phyloP scores from a whole-genome alignment of 2,329 filamentous ascomycete genomes.

The Cladobotryum protrusum region DNA sequence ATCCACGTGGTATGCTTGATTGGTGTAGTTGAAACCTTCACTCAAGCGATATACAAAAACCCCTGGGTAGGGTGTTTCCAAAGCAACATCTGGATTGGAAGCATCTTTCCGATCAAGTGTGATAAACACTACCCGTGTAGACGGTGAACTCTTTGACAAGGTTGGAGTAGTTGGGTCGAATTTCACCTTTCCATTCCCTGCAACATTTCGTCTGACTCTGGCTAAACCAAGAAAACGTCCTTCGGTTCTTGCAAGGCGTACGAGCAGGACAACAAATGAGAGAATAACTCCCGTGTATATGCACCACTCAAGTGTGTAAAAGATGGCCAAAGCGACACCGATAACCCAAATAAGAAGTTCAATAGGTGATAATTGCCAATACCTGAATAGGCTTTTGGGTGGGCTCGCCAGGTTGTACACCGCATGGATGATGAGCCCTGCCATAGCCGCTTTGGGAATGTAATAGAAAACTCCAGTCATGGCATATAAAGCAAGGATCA shows the following conservation, averaged over 20 bases:
- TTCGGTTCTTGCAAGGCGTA: conserved; percentile 40
- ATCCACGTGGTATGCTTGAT: conserved; percentile 43
- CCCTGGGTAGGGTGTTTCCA: conserved; percentile 40
- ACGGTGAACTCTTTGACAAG: neutral
- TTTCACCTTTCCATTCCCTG: neutral
- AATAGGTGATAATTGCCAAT: conserved; percentile 69
- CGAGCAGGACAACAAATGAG: conserved; percentile 37
- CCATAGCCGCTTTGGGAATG: conserved; percentile 65
- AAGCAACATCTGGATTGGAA: conserved; percentile 38
- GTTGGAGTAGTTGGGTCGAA: neutral
- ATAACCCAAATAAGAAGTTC: conserved; percentile 71
- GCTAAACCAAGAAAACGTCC: conserved; percentile 41
- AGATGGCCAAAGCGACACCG: conserved; percentile 56
- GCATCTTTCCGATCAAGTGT: conserved; percentile 36
- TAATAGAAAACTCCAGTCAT: conserved; percentile 74
- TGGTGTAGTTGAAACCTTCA: conserved; percentile 48
- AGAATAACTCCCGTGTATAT: conserved; percentile 44
- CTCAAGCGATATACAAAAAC: conserved; percentile 47
- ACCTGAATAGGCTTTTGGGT: conserved; percentile 67
- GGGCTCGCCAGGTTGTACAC: conserved; percentile 71
- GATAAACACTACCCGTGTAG: conserved; percentile 32
- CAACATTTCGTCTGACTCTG: conserved; percentile 15
- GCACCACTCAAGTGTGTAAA: conserved; percentile 43
- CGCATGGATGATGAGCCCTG: conserved; percentile 77
- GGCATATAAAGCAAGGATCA: conserved; percentile 72